phyloP scores from a whole-genome alignment of 805 yeast genomes.

The Cephaloascus fragrans region DNA sequence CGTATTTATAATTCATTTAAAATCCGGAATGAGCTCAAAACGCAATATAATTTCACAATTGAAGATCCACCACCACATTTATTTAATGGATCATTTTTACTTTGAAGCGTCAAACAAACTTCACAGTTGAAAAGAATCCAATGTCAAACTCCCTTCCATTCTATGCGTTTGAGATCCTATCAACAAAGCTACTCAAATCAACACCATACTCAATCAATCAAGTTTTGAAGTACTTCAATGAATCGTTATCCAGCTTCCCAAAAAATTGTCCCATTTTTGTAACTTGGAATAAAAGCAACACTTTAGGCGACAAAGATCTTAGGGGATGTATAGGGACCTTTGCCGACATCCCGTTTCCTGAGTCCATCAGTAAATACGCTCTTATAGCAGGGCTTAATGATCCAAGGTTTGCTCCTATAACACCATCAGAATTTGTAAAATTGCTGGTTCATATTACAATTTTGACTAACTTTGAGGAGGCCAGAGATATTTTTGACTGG shows the following conservation, averaged over 20 bases:
- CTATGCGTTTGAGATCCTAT: background rate
- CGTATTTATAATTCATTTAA: background rate
- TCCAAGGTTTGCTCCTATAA: conserved; percentile 63
- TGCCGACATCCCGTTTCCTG: conserved; percentile 36
- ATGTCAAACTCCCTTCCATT: background rate
- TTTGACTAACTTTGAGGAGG: conserved; percentile 46
- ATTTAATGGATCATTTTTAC: no score
- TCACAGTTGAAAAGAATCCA: no score
- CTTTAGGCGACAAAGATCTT: conserved; percentile 23
- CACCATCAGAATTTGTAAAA: conserved; percentile 37
- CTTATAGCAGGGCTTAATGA: conserved; percentile 63
- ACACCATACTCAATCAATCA: background rate
- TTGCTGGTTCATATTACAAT: conserved; percentile 58
- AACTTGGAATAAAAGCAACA: conserved; percentile 58
- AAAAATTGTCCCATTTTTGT: conserved; percentile 60
- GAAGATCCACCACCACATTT: no score
- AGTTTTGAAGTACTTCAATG: background rate
- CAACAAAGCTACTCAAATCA: background rate
- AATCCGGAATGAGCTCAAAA: background rate
- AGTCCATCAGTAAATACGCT: conserved; percentile 57
- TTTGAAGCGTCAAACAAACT: no score
- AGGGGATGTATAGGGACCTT: conserved; percentile 97
- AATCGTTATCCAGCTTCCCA: background rate
- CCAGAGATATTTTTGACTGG: conserved; percentile 60
- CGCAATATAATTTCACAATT: no score